Evolutionary conservation across 495 filamentous ascomycete genomes (phyloP), one percentile per base, ranked within the genome.

Genomic region (Bacidia gigantensis): DNA sequence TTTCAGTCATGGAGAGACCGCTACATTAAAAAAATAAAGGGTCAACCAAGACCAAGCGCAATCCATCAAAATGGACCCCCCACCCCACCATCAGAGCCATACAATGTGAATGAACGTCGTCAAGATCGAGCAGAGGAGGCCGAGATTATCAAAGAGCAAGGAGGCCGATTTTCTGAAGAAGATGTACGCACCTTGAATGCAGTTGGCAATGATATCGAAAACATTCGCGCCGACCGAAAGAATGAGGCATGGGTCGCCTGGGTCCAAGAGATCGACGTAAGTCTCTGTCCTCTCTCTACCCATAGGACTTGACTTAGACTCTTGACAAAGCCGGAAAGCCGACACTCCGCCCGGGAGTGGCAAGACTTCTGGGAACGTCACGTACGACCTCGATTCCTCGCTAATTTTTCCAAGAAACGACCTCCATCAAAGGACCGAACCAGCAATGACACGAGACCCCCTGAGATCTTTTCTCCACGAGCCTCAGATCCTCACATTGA

Each of bases 1-100:
- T 80, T 67, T 56, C 82, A 88, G 60, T 83, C 83, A 2, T 88
- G 81, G 80, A 74, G 83, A 49, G 74, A 80, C 64, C 75, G 81
- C 3, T 88, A 80, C 61, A 48, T 83, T 18, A 87, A 82, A 59
- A 62, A 69, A 12, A 53, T 87, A 3, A 67, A 65, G 44, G 66
- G 67, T 24, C 64, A 56, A 26, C 64, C 72, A 46, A 62, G 68
- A 10, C 68, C 72, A 52, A 70, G 53, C 52, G 52, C 44, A 49
- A 53, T 50, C 46, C 60, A 58, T 18, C 57, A 52, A 41, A 59
- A 64, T 60, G 50, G 50, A 7, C 20, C 60, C 24, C 46, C 53
- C 39, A 59, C 50, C 24, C 46, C 51, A n/a, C 51, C 52, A 25
- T 55, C 51, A n/a, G 56, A 60, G n/a, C 17, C 5, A 3, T 9